Evolutionary conservation across 2,329 filamentous ascomycete genomes (phyloP).

Genomic region (Nannizzia gypsea): DNA sequence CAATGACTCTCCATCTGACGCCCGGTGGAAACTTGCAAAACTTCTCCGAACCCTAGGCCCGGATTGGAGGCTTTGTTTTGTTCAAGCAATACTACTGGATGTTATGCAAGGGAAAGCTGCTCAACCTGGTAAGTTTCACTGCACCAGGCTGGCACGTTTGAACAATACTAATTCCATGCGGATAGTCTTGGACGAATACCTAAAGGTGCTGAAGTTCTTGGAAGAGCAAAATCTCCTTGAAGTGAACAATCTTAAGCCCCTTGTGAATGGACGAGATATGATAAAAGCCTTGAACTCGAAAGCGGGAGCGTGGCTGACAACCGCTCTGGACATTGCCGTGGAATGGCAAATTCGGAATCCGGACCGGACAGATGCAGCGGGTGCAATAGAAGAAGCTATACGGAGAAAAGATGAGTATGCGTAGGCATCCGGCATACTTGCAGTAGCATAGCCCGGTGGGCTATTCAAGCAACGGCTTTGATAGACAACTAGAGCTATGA

Average conservation of each 20-base stretch:
- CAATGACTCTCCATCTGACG: constrained; percentile 22
- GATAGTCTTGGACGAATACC: constrained; percentile 40
- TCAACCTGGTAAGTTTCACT: constrained; percentile 22
- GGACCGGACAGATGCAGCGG: constrained; percentile 45
- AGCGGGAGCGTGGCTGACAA: constrained; percentile 73
- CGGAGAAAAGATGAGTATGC: neutral
- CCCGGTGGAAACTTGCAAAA: constrained; percentile 28
- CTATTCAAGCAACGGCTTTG: too few relatives aligned
- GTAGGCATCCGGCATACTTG: neutral
- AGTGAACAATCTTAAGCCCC: constrained; percentile 46
- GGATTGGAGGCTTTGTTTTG: constrained; percentile 30
- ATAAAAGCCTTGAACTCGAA: constrained; percentile 51
- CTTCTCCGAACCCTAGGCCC: constrained; percentile 26
- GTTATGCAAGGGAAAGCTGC: constrained; percentile 24
- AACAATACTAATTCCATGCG: neutral
- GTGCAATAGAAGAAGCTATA: constrained; percentile 36
- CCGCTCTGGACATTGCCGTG: constrained; percentile 66
- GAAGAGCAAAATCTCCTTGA: constrained; percentile 37
- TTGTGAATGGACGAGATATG: constrained; percentile 66
- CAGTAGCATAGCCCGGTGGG: neutral
- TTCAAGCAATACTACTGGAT: constrained; percentile 32
- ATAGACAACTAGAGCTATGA: too few relatives aligned
- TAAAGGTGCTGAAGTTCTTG: constrained; percentile 43
- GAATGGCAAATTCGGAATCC: constrained; percentile 84
- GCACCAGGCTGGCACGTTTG: neutral